Evolutionary conservation across 1,284 basidiomycete species (phyloP).

Genomic region (Papiliotrema nemorosa): DNA sequence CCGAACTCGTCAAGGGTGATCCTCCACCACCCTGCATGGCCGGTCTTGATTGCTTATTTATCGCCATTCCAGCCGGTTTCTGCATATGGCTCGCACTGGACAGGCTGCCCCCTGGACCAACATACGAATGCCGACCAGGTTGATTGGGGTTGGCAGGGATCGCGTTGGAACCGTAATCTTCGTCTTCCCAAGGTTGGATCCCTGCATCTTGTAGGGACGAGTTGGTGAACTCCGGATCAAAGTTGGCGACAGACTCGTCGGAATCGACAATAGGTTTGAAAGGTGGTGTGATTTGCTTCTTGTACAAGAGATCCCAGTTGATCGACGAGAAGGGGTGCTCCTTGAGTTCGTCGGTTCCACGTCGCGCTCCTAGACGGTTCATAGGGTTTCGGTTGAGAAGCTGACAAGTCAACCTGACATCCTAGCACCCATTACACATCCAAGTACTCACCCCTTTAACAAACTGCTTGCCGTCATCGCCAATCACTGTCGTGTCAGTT

Average conservation of each 20-base stretch:
- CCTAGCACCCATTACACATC: neutral
- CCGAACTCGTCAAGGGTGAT: constrained; percentile 74
- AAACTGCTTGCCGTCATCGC: constrained; percentile 98
- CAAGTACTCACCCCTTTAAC: constrained; percentile 81
- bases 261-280: constrained; percentile 98
- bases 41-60: constrained; percentile 41
- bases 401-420: constrained; percentile 51
- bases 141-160: constrained; percentile 1
- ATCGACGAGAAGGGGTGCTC: constrained; percentile 89
- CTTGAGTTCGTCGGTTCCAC: constrained; percentile 91
- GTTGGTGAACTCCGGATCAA: constrained; percentile 93
- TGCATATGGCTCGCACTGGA: constrained; percentile 29
- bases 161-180: constrained; percentile 19
- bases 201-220: constrained; percentile 51
- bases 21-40: constrained; percentile 52
- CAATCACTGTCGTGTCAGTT: constrained; percentile 62
- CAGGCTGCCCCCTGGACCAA: constrained; percentile 46
- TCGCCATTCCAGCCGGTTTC: constrained; percentile 34
- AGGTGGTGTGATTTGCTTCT: constrained; percentile 90
- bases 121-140: constrained; percentile 40
- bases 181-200: constrained; percentile 59
- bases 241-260: constrained; percentile 96
- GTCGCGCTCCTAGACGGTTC: constrained; percentile 85
- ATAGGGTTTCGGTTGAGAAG: constrained; percentile 97
- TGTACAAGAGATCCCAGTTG: constrained; percentile 81